Evolutionary conservation across 305 asterid genomes (phyloP), one percentile per base, ranked within the genome.

Genomic region (Fraxinus baroniana): DNA sequence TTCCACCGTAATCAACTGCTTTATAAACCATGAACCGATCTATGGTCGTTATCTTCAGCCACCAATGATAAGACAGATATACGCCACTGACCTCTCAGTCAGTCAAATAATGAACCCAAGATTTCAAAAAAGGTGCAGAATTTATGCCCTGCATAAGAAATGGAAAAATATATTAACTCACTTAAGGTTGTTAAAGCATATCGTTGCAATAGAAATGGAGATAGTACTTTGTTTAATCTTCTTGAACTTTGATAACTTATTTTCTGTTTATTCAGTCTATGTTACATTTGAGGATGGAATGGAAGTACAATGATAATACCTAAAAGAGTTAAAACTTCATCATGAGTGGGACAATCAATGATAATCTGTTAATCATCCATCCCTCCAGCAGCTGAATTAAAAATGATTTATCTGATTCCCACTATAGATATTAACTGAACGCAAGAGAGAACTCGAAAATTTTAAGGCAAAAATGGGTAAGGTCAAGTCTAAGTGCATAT

Each of bases 141-240:
- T 12, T 64, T 30, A 13, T n/a, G 36, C 77, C 77, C 78, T 79
- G 84, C 74, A 70, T 17, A 44, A 76, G 52, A 41, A 82, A 76
- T 62, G 22, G 77, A 77, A 17, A 36, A 55, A 62, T 44, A 79
- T 26, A 30, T 68, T 26, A 26, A 36, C 74, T 10, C 18, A 7
- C 26, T 64, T 3, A 64, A 8, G 72, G 72, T 1, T 52, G 64
- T 17, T 5, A 60, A 9, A 60, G 70, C 70, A 60, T 60, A 20
- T 20, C 28, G 8, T 60, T 20, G 30, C 8, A 60, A 18, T 7
- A 60, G 3, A 52, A 52, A 52, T 52, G 64, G 64, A 52, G 64
- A 52, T 5, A 1, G 24, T 5, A 52, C 24, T 17, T 52, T 52
- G 22, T 17, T 49, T 5, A 52, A 4, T 52, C 64, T n/a, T 52